Base-by-base conservation (phyloP, 2,329 filamentous ascomycete genomes). In the Botryosphaeria agaves region DNA sequence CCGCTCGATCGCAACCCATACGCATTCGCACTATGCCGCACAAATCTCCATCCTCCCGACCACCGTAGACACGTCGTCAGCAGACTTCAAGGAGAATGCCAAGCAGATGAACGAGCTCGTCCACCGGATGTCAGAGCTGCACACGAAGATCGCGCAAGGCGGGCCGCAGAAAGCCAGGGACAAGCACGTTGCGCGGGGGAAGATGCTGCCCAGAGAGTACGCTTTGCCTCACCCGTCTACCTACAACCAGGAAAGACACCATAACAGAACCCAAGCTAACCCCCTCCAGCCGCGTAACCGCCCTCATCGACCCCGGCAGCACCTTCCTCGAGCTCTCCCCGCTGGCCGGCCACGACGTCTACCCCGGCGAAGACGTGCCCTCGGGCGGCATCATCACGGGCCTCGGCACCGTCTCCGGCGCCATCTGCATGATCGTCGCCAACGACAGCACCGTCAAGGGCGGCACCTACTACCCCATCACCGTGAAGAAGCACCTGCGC, bases 381-480 rank as follows among this genome's bases (percentile, higher is more conserved):
- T 77, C 82, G 0, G 89, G 78, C 16, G 87, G 84, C 5, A 89
- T 98, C 41, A 83, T 98, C 35, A 91, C 89, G 0, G 89, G 87
- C 1, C 72, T 95, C 31, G 87, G 87, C 3, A 77, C 79, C 2
- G 80, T 98, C 16, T 79, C 89, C 49, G 87, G 87, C 9, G 83
- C 93, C 16, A 77, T 75, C 24, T 95, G 87, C 53, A 77, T 94
- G 59, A 80, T 95, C 43, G 80, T 94, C 29, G 85, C 84, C 34
- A 94, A 95, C 51, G 87, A 94, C 51, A 91, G 82, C 59, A 94
- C 87, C 7, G 87, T 95, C 47, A 98, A 95, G 59, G 87, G 87
- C 31, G 87, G 87, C 15, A 92, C 87, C 2, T 98, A 98, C 57
- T 95, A 87, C 49, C 87, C 87, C 2, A 83, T 95, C 43, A 98